A percentile compares a stretch with the other conserved stretches of the same genome.
These are phyloP conservation scores for Colletotrichum sp. DNA, from an alignment of 2,329 filamentous ascomycete genomes.

Conservation along the genomic window DNA sequence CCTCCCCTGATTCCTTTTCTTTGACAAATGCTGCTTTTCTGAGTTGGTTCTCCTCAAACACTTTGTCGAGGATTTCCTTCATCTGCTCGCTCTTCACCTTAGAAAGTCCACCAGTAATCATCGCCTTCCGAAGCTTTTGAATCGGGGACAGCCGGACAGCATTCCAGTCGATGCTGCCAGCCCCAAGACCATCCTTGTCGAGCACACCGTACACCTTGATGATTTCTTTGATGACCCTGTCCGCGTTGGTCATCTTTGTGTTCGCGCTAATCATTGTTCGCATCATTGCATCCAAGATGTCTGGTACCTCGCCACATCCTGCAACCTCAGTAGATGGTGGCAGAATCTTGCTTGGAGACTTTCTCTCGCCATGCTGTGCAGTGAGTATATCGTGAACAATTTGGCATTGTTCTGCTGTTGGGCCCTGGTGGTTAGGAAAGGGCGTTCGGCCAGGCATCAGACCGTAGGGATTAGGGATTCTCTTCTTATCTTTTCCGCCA, in stretches of 20 bases:
- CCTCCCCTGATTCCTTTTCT: constrained; percentile 43
- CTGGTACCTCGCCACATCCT: constrained; percentile 66
- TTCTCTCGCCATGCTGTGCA: constrained; percentile 67
- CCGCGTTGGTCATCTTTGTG: constrained; percentile 58
- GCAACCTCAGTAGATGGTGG: constrained; percentile 73
- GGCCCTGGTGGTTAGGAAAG: constrained; percentile 70
- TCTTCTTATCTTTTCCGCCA: constrained; percentile 12
- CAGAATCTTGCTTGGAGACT: constrained; percentile 70
- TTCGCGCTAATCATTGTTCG: constrained; percentile 58
- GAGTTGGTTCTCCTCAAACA: constrained; percentile 69
- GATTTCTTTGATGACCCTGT: constrained; percentile 69
- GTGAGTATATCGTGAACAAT: constrained; percentile 71
- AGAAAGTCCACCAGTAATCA: constrained; percentile 73
- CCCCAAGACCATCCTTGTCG: constrained; percentile 63
- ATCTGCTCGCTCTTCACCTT: constrained; percentile 75
- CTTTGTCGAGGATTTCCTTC: constrained; percentile 74
- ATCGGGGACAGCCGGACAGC: constrained; percentile 65
- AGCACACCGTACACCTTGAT: constrained; percentile 68
- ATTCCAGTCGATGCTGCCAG: constrained; percentile 78
- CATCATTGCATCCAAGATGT: constrained; percentile 58
- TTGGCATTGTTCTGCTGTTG: constrained; percentile 72
- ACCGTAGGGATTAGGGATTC: constrained; percentile 47
- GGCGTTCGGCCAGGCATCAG: constrained; percentile 64
- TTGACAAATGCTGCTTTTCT: constrained; percentile 47
- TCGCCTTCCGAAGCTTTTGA: constrained; percentile 69